phyloP scores from a whole-genome alignment of 1,284 basidiomycete species.

The Sparassis latifolia region DNA sequence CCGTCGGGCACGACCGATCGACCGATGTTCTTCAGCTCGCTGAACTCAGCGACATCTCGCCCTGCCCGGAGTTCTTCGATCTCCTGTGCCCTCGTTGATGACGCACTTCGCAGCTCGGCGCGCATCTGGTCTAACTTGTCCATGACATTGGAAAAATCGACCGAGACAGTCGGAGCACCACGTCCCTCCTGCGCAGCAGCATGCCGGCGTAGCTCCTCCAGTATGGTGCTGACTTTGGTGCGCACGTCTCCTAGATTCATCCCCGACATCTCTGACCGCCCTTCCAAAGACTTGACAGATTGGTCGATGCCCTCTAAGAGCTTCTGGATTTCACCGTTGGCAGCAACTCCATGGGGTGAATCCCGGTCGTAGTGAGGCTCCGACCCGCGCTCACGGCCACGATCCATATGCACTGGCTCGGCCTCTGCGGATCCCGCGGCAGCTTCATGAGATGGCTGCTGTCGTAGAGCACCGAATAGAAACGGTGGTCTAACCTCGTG shows the following conservation, averaged over 20 bases:
- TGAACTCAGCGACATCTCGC: neutral
- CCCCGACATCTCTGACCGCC: conserved; percentile 10
- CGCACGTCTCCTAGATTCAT: conserved; percentile 17
- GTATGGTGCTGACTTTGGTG: conserved; percentile 18
- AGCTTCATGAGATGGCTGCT: too few relatives aligned
- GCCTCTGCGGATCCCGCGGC: too few relatives aligned
- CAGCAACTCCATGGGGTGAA: neutral
- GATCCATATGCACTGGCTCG: too few relatives aligned
- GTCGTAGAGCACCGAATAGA: too few relatives aligned
- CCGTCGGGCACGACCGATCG: neutral
- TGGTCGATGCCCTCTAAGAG: conserved; percentile 11
- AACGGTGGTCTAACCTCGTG: neutral
- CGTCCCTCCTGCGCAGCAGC: neutral
- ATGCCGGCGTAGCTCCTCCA: conserved; percentile 14
- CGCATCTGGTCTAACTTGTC: conserved; percentile 19
- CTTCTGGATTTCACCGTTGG: neutral
- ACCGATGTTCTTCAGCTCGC: neutral
- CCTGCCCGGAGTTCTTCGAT: neutral
- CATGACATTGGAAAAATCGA: conserved; percentile 7
- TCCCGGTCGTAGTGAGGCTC: too few relatives aligned
- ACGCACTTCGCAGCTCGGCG: conserved; percentile 14
- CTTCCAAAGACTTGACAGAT: conserved; percentile 14
- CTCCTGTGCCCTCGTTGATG: conserved; percentile 5
- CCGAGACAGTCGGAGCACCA: neutral
- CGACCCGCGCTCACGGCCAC: too few relatives aligned